A percentile compares a stretch with the other conserved stretches of the same genome.
Evolutionary conservation across 305 asterid species (phyloP).

Genomic region (Andrographis paniculata): DNA sequence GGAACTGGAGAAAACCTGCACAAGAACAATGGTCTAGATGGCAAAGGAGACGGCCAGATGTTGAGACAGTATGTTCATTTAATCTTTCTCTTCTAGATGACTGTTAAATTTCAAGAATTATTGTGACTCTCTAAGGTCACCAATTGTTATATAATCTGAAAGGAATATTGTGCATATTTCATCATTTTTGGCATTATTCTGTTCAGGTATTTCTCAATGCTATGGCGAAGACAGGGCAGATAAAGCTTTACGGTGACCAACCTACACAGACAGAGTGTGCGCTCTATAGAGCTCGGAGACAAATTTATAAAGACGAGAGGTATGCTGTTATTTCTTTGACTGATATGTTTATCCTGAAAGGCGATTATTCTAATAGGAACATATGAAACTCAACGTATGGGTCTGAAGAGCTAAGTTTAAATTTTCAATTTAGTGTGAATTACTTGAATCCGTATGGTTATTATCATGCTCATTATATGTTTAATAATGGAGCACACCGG

Average conservation of each 20-base stretch:
- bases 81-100: constrained; percentile 2
- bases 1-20: constrained; percentile 97
- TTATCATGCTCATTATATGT: too few species aligned
- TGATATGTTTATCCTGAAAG: neutral
- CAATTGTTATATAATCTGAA: too few species aligned
- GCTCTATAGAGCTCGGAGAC: constrained; percentile 85
- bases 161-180: too few species aligned
- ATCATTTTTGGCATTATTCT: neutral
- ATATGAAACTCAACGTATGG: neutral
- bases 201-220: constrained; percentile 91
- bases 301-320: constrained; percentile 89
- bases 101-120: too few species aligned
- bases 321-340: constrained; percentile 15
- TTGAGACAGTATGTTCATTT: constrained; percentile 63
- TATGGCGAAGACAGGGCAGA: constrained; percentile 94
- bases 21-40: constrained; percentile 98
- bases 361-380: too few species aligned
- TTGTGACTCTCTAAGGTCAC: too few species aligned
- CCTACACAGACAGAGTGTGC: constrained; percentile 88
- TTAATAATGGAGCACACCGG: neutral
- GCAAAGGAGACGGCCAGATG: constrained; percentile 96
- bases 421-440: neutral
- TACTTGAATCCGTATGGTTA: neutral
- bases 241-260: constrained; percentile 84
- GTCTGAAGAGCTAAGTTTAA: neutral